Evolutionary conservation across 441 rosid species (phyloP).

Genomic region (Daphne laureola): DNA sequence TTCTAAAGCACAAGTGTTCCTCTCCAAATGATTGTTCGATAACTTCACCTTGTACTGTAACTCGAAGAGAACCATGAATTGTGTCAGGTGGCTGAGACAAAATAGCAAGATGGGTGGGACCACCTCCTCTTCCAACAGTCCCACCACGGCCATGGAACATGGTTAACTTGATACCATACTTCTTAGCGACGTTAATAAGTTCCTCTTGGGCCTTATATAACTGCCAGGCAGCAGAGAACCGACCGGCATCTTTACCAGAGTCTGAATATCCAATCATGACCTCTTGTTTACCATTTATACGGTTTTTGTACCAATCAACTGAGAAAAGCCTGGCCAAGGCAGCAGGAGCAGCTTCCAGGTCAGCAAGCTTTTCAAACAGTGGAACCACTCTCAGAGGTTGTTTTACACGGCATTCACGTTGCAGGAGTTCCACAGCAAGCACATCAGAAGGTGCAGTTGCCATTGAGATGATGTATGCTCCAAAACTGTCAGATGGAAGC

Average conservation of each 20-base stretch:
- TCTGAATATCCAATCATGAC: slow-evolving; percentile 99
- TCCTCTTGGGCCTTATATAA: slow-evolving; percentile 94
- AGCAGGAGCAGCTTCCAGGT: slow-evolving; percentile 94
- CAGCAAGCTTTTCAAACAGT: slow-evolving; percentile 88
- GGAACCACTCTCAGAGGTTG: slow-evolving; percentile 91
- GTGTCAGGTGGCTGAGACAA: slow-evolving; percentile 98
- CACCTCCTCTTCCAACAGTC: slow-evolving; percentile 97
- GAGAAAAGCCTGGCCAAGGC: slow-evolving; percentile 86
- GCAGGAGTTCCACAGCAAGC: slow-evolving; percentile 90
- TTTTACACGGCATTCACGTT: slow-evolving; percentile 83
- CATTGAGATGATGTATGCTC: slow-evolving; percentile 97
- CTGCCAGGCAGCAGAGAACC: slow-evolving; percentile 93
- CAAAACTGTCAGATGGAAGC: slow-evolving; percentile 77
- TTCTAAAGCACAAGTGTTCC: slow-evolving; percentile 84
- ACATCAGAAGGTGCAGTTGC: slow-evolving; percentile 94
- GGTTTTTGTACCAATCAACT: slow-evolving; percentile 79
- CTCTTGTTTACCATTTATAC: slow-evolving; percentile 88
- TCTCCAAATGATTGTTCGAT: slow-evolving; percentile 93
- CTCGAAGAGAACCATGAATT: slow-evolving; percentile 79
- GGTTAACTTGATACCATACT: slow-evolving; percentile 77
- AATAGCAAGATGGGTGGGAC: slow-evolving; percentile 97
- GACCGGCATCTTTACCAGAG: slow-evolving; percentile 96
- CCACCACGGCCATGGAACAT: slow-evolving; percentile 99
- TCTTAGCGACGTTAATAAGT: slow-evolving; percentile 83
- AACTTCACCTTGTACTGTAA: slow-evolving; percentile 94